Base-by-base conservation (phyloP, 2,329 filamentous ascomycete genomes). In the Dichotomopilus funicola region DNA sequence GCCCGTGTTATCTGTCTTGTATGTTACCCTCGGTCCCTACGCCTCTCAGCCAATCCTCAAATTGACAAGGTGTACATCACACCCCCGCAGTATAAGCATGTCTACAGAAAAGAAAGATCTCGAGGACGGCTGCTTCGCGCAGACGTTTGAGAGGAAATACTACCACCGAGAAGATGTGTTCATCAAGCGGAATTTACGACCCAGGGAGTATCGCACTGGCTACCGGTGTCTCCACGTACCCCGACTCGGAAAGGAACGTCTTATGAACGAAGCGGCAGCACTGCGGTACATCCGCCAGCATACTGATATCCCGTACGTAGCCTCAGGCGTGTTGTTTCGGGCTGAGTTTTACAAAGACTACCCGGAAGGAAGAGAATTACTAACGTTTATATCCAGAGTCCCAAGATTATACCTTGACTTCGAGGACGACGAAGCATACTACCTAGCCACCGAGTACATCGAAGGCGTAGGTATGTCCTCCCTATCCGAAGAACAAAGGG, bases 351-450 rank as follows among this genome's bases (percentile, higher is more conserved):
- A 11, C 36, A 6, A 38, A 38, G 11, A 38, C 36, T 38, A n/a
- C n/a, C n/a, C 36, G 13, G 10, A 41, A n/a, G 38, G 10, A 41
- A 11, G 38, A 41, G 13, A 41, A 41, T 5, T 6, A n/a, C 38
- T 41, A n/a, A 41, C 38, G 38, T 38, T 6, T 5, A 41, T 11
- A n/a, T 41, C 11, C 38, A 41, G 38, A 4, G 54, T 69, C 2
- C 66, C 65, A 10, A 56, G 42, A 0, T 41, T 67, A 4, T 58
- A 62, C 44, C 59, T 57, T 34, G 57, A 61, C 48, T 68, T 69
- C 44, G 63, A 68, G 51, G 67, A 69, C 45, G 64, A 67, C 51
- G 64, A 59, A 1, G 65, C 67, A 6, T 65, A 61, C 41, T 67
- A 66, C 50, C 40, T 68, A 11, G 55, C 67, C 8, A 67, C 61